Evolutionary conservation across 2,329 filamentous ascomycete genomes (phyloP).

Genomic region (Scleromitrula shiraiana): DNA sequence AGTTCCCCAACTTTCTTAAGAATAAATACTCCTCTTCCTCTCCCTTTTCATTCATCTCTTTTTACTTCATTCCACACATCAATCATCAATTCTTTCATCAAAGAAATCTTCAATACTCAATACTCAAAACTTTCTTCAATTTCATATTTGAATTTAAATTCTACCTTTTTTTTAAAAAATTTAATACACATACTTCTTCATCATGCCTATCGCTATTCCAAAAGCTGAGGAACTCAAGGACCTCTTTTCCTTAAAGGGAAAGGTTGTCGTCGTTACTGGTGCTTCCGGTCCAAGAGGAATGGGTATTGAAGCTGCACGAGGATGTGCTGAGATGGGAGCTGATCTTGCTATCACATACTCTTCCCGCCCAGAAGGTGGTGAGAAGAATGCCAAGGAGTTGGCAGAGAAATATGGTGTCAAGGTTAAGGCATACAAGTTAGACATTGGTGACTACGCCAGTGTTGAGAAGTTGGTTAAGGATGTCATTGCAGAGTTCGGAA

Average conservation of each 20-base stretch:
- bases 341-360: conserved; percentile 60
- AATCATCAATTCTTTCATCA: too few species aligned
- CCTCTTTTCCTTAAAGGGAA: conserved; percentile 53
- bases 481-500: conserved; percentile 61
- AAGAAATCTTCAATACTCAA: not conserved
- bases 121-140: not conserved
- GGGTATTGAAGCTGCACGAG: conserved; percentile 58
- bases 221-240: conserved; percentile 49
- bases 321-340: conserved; percentile 56
- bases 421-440: conserved; percentile 59
- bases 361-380: conserved; percentile 50
- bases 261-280: conserved; percentile 55
- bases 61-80: not conserved
- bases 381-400: conserved; percentile 59
- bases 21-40: not conserved
- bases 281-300: conserved; percentile 58
- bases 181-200: conserved; percentile 17
- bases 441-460: conserved; percentile 46
- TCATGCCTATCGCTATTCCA: conserved; percentile 51
- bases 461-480: conserved; percentile 47
- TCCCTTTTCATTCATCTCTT: not conserved
- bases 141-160: not conserved
- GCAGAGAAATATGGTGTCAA: conserved; percentile 53
- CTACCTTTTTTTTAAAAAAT: not conserved
- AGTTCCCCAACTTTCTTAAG: too few species aligned